Conservation (phyloP, 2,329 filamentous ascomycete species). For the Ustilaginoidea virens region DNA sequence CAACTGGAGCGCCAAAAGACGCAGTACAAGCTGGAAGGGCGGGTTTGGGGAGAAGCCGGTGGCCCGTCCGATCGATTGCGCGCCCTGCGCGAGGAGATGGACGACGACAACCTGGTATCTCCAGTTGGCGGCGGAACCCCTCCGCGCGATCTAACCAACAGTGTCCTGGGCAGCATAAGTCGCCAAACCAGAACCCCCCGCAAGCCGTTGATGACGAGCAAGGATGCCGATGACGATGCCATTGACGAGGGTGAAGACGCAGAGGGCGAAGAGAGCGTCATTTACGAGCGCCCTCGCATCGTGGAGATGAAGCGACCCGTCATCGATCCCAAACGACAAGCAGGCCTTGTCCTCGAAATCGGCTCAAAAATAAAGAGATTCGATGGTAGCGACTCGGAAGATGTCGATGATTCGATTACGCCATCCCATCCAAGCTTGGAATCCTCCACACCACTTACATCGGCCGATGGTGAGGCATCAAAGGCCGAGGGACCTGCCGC, state of each 20-base stretch:
- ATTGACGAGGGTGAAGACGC: slow-evolving; percentile 35
- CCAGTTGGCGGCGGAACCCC: slow-evolving; percentile 35
- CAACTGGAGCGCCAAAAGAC: slow-evolving; percentile 96
- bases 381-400: slow-evolving; percentile 59
- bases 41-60: slow-evolving; percentile 67
- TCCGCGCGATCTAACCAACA: slow-evolving; percentile 50
- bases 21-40: slow-evolving; percentile 90
- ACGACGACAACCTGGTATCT: slow-evolving; percentile 35
- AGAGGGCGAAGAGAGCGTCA: slow-evolving; percentile 37
- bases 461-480: slow-evolving; percentile 42
- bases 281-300: slow-evolving; percentile 67
- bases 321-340: slow-evolving; percentile 48
- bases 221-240: slow-evolving; percentile 19
- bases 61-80: slow-evolving; percentile 85
- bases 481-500: slow-evolving; percentile 39
- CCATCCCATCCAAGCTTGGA: slow-evolving; percentile 63
- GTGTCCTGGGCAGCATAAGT: slow-evolving; percentile 57
- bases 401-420: slow-evolving; percentile 51
- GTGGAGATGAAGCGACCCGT: slow-evolving; percentile 63
- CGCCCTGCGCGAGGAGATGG: slow-evolving; percentile 90
- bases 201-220: slow-evolving; percentile 30
- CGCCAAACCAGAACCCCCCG: slow-evolving; percentile 41
- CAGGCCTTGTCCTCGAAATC: slow-evolving; percentile 53
- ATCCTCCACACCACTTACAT: slow-evolving; percentile 51
- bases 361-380: slow-evolving; percentile 58